phyloP scores from a whole-genome alignment of 805 yeast species.

The Wickerhamiella hasegawae region DNA sequence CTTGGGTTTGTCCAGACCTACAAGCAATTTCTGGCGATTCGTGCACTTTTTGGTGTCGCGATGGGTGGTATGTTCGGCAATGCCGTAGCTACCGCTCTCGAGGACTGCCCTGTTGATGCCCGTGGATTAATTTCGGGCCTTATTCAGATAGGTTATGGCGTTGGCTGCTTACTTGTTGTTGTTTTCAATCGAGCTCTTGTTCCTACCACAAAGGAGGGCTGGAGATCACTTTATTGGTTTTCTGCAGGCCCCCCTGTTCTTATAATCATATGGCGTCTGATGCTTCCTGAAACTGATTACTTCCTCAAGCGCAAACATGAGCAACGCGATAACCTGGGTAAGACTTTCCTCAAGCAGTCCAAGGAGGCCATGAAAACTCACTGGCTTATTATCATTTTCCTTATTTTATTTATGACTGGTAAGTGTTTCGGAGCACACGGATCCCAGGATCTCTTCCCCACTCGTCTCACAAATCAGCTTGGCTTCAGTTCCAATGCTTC shows the following conservation, averaged over 20 bases:
- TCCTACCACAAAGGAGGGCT: slow-evolving; percentile 33
- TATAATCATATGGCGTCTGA: slow-evolving; percentile 39
- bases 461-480: slow-evolving; percentile 40
- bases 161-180: slow-evolving; percentile 51
- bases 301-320: slow-evolving; percentile 24
- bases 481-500: slow-evolving; percentile 29
- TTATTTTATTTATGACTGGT: slow-evolving; percentile 48
- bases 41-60: slow-evolving; percentile 51
- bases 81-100: slow-evolving; percentile 50
- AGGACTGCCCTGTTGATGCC: slow-evolving; percentile 43
- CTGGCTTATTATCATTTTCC: slow-evolving; percentile 45
- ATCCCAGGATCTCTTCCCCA: slow-evolving; percentile 59
- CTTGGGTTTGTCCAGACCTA: slow-evolving; percentile 49
- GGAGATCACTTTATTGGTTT: slow-evolving; percentile 67
- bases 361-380: slow-evolving; percentile 29
- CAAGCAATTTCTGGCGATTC: slow-evolving; percentile 39
- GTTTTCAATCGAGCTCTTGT: slow-evolving; percentile 47
- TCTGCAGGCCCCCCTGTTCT: slow-evolving; percentile 50
- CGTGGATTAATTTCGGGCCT: slow-evolving; percentile 51
- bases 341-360: slow-evolving; percentile 18
- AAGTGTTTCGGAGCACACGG: slow-evolving; percentile 62
- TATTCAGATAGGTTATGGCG: slow-evolving; percentile 68
- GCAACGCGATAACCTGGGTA: slow-evolving; percentile 9
- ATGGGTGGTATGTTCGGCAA: slow-evolving; percentile 63
- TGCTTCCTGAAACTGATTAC: slow-evolving; percentile 44